Evolutionary conservation across 1,284 basidiomycete genomes (phyloP).

Genomic region (Apiotrichum brassicae): DNA sequence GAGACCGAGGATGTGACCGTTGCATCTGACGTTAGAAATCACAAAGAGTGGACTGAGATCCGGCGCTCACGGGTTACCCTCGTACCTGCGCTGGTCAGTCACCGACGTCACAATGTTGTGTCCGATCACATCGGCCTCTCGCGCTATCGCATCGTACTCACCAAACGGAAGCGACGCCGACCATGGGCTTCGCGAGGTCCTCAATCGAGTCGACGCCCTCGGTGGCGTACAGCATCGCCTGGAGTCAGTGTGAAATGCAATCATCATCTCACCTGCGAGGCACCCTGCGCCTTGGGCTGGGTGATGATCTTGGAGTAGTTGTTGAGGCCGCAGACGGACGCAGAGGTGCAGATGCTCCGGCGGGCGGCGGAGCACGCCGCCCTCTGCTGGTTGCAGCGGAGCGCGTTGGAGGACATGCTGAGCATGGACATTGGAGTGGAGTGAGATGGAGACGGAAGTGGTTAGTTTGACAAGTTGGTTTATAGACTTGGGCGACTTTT

Average conservation of each 20-base stretch:
- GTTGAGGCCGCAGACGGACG: conserved; percentile 50
- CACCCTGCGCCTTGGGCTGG: conserved; percentile 84
- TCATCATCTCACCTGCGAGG: conserved; percentile 70
- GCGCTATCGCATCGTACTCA: conserved; percentile 47
- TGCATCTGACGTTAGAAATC: conserved; percentile 58
- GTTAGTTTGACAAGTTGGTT: not conserved
- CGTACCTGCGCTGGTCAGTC: conserved; percentile 59
- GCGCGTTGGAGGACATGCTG: conserved; percentile 12
- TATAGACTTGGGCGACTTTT: not conserved
- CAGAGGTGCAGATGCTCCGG: conserved; percentile 8
- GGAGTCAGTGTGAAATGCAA: conserved; percentile 7
- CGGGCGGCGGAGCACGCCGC: conserved; percentile 5
- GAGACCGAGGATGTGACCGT: conserved; percentile 81
- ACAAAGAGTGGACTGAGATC: not conserved
- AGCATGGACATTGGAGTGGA: conserved; percentile 8
- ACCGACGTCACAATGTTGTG: conserved; percentile 3
- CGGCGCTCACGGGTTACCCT: conserved; percentile 66
- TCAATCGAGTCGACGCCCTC: conserved; percentile 71
- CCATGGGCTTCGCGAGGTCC: conserved; percentile 90
- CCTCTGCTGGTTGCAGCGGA: conserved; percentile 18
- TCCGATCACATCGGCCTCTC: not conserved
- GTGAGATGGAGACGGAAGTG: conserved; percentile 1
- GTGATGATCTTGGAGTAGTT: conserved; percentile 76
- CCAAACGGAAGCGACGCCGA: conserved; percentile 91
- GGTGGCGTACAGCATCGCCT: conserved; percentile 96